Base-by-base conservation (phyloP, 495 filamentous ascomycete genomes). In the Aspergillus asperescens region DNA sequence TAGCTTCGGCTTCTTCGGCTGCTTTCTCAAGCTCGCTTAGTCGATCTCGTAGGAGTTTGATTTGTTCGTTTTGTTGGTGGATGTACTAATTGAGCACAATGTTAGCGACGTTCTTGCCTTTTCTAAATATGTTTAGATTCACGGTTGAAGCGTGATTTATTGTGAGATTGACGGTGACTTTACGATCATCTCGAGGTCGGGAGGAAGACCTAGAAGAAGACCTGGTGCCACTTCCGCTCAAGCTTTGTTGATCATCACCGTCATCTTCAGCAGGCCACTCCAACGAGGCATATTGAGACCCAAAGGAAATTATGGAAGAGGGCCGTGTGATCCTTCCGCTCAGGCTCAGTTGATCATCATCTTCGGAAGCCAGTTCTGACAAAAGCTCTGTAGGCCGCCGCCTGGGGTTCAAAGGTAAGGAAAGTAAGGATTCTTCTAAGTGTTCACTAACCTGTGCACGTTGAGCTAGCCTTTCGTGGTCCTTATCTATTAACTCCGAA, bases 11-110 rank as follows among this genome's bases (percentile, higher is more conserved):
- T 43, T 45, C 62, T 50, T 76, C 67, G 16, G 66, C 60, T 45
- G 62, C 64, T 46, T 77, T 73, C 58, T 78, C 74, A 35, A 76
- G 73, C 24, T 73, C 67, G 31, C 79, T 77, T 50, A 84, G 70
- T 41, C 76, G 73, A 52, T 76, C 73, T 48, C 80, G 76, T 15
- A 85, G 72, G 25, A 78, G 76, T 61, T 79, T 78, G 66, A 84
- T 81, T 45, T 79, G 70, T 28, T 71, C 67, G 38, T 82, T 80
- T 65, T 83, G 81, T 50, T 80, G 77, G 53, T 81, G 73, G 58
- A 82, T 81, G 59, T 83, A 78, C 81, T 82, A 57, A 43, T 38
- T 43, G 40, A 40, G 25, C 13, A 19, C 19, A 10, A 29, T 13
- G 31, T 44, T 39, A 47, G 27, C 37, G 46, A 42, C 28, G 42